Conservation (phyloP, 805 yeast species). For the Cyberlindnera mrakii region DNA sequence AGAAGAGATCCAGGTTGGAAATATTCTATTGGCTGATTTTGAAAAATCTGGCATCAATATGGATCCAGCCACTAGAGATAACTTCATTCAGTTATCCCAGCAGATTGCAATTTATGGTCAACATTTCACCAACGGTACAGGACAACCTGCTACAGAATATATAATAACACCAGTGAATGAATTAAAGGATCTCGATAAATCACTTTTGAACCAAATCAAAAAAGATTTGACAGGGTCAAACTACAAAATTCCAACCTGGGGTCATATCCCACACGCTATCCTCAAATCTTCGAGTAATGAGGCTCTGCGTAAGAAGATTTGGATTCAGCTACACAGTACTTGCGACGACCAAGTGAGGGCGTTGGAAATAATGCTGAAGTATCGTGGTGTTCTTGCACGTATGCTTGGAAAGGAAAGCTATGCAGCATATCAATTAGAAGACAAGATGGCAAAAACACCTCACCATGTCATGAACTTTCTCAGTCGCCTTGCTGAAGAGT, state of each 20-base stretch:
- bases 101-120: constrained; percentile 79
- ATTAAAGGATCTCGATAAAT: constrained; percentile 17
- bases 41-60: constrained; percentile 85
- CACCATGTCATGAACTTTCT: constrained; percentile 70
- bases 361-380: constrained; percentile 52
- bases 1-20: constrained; percentile 83
- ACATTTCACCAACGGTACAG: constrained; percentile 41
- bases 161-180: constrained; percentile 18
- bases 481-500: constrained; percentile 46
- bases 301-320: constrained; percentile 55
- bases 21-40: constrained; percentile 74
- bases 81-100: constrained; percentile 74
- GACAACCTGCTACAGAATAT: constrained; percentile 13
- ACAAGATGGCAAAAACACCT: constrained; percentile 85
- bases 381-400: constrained; percentile 65
- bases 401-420: constrained; percentile 66
- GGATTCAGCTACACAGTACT: constrained; percentile 71
- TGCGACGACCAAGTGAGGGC: constrained; percentile 53
- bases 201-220: constrained; percentile 23
- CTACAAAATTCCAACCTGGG: constrained; percentile 52
- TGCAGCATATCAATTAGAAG: constrained; percentile 76
- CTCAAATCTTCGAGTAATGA: constrained; percentile 53
- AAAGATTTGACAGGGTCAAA: constrained; percentile 33
- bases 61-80: constrained; percentile 53
- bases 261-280: constrained; percentile 59